Base-by-base conservation (phyloP, 352 stramenopile genomes). In the Proteromonas lacertae region DNA sequence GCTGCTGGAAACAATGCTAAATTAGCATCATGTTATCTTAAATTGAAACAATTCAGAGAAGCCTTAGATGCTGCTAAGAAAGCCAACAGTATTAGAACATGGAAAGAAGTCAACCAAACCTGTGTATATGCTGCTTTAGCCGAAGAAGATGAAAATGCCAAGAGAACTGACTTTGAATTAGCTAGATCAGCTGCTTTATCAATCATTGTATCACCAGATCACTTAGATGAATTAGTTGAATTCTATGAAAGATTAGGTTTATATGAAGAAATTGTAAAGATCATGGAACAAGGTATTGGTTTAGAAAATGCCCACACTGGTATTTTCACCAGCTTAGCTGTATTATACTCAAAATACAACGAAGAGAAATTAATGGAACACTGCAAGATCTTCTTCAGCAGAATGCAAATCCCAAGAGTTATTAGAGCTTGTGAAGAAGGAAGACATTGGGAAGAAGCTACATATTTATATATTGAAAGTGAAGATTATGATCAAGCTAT, bases 1-100 rank as follows among this genome's bases (percentile, higher is more conserved):
- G 94, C 88, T 55, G 94, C 96, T 57, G 93, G 94, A 69, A 99
- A 99, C 69, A 98, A 96, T 57, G 89, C 86, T 21, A 96, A 96
- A 65, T 65, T 99, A 32, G 84, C 88, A 21, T 81, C 95, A 44
- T 96, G 83, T 62, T 92, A 91, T 52, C 82, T 99, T 40, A 72
- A 91, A 51, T 65, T 99, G 13, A 74, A 78, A 38, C 87, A 96
- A 55, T 98, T 92, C 65, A 63, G 83, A 38, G 86, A 99, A 52
- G 88, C 88, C 35, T 86, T 99, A 46, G 76, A 94, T 43, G 82
- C 86, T 5, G 88, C 88, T 2, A 88, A 72, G 1, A 94, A 96
- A 64, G 88, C 88, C 1, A 99, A 98, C 68, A 75, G 65, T 29
- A 77, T 98, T 30, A 86, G 79, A 26, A 97, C 88, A 32, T 98